A percentile compares a stretch with the other conserved stretches of the same genome.
These are phyloP conservation scores for Trichosanthes cucumerina DNA, from an alignment of 306 rosid species.

Conservation along the genomic window DNA sequence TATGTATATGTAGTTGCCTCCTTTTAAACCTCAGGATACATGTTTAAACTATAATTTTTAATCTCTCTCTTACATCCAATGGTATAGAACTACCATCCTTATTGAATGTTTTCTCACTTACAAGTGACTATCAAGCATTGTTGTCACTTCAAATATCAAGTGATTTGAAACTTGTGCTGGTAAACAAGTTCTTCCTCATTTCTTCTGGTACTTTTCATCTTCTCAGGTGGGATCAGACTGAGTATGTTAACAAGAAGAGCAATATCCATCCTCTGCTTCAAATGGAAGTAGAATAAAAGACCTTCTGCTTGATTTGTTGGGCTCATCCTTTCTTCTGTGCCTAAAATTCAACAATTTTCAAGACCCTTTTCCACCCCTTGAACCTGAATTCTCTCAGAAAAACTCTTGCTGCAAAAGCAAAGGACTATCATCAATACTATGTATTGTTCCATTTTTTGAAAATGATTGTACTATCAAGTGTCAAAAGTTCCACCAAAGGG, in stretches of 20 bases:
- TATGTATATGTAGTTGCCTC: too few relatives aligned
- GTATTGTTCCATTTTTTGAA: not conserved
- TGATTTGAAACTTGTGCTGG: not conserved
- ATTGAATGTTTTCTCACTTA: too few relatives aligned
- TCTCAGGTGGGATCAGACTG: not conserved
- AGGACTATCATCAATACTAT: not conserved
- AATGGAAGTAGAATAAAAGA: not conserved
- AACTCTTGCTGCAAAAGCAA: not conserved
- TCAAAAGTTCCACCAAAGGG: not conserved
- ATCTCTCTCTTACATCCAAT: too few relatives aligned
- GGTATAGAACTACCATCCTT: too few relatives aligned
- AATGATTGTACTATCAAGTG: not conserved
- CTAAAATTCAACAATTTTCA: not conserved
- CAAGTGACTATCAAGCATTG: too few relatives aligned
- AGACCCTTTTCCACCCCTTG: not conserved
- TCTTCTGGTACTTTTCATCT: not conserved
- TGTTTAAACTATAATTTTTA: too few relatives aligned
- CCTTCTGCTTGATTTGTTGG: not conserved
- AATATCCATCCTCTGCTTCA: not conserved
- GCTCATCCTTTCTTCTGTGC: not conserved
- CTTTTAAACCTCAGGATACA: too few relatives aligned
- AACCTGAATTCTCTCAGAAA: not conserved
- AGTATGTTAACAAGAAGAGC: not conserved
- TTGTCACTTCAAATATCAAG: not conserved
- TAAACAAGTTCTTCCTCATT: not conserved